Conservation (phyloP, 1,284 basidiomycete species). For the Ganoderma lingzhi region DNA sequence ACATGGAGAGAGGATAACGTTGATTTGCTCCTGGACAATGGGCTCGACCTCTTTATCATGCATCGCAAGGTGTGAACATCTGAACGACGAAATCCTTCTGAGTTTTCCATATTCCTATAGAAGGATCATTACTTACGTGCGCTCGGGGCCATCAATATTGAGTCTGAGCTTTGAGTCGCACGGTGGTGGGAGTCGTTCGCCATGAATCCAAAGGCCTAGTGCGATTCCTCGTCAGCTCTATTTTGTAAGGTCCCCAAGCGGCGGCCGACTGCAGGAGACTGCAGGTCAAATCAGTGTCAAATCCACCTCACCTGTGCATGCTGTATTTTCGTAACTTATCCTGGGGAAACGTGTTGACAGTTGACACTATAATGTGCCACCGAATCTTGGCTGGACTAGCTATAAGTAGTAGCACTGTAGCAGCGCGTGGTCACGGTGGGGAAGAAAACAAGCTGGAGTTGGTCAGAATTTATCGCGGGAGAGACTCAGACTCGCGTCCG, state of each 20-base stretch:
- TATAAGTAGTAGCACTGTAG: background rate
- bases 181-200: background rate
- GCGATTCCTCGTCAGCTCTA: background rate
- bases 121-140: background rate
- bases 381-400: background rate
- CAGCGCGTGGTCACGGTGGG: background rate
- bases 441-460: background rate
- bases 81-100: background rate
- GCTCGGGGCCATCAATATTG: background rate
- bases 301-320: background rate
- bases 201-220: background rate
- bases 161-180: background rate
- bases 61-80: background rate
- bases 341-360: background rate
- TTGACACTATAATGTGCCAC: background rate
- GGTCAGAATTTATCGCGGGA: background rate
- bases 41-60: background rate
- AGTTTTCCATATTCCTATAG: background rate
- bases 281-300: too few species aligned
- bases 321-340: background rate
- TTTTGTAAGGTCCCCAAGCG: background rate
- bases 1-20: constrained; percentile 1
- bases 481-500: background rate
- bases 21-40: background rate
- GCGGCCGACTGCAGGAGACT: background rate